phyloP scores from a whole-genome alignment of 805 yeast genomes.

The Teunomyces gatunensis region DNA sequence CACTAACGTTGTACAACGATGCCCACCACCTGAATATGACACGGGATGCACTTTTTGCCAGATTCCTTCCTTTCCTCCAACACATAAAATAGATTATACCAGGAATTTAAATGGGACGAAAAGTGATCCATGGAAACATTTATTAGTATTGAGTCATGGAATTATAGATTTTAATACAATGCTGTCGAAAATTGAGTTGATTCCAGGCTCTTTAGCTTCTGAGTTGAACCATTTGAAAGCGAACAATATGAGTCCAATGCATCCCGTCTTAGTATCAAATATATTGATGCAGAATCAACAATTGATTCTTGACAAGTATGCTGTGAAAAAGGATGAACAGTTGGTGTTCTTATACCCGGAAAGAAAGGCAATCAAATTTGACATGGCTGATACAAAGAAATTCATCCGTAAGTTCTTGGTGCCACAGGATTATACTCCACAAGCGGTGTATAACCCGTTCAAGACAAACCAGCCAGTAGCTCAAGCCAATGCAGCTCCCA shows the following conservation, averaged over 20 bases:
- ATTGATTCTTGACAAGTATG: conserved; percentile 6
- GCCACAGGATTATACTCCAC: conserved; percentile 26
- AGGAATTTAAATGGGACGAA: conserved; percentile 47
- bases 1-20: conserved; percentile 14
- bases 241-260: conserved; percentile 34
- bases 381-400: conserved; percentile 20
- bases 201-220: conserved; percentile 43
- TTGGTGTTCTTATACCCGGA: conserved; percentile 57
- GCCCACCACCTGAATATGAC: conserved; percentile 52
- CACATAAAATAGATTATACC: conserved; percentile 38
- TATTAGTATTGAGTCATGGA: conserved; percentile 50
- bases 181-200: conserved; percentile 52
- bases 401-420: conserved; percentile 44
- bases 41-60: conserved; percentile 64
- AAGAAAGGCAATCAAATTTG: conserved; percentile 38
- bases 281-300: conserved; percentile 27
- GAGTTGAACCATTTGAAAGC: conserved; percentile 37
- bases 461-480: background rate
- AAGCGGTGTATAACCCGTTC: conserved; percentile 25
- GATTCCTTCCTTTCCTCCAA: conserved; percentile 37
- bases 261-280: conserved; percentile 53
- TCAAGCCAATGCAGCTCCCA: background rate
- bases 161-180: conserved; percentile 32
- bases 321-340: conserved; percentile 10
- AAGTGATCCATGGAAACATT: conserved; percentile 54